These are phyloP conservation scores for Lyophyllum decastes DNA, from an alignment of 768 basidiomycete genomes.

Conservation along the genomic window DNA sequence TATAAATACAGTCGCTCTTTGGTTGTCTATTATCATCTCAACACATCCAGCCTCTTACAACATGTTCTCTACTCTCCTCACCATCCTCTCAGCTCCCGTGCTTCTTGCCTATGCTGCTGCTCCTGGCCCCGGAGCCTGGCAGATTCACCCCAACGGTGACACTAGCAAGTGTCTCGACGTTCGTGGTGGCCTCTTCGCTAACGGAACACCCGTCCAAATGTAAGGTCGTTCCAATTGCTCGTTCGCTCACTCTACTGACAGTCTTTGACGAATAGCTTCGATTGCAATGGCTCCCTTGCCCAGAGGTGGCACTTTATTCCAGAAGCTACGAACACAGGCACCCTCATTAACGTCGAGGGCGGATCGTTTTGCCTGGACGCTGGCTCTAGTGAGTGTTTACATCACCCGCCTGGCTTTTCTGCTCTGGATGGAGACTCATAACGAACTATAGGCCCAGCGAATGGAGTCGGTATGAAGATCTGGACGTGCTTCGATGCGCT, in stretches of 20 bases:
- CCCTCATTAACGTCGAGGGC: constrained; percentile 28
- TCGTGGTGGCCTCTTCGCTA: constrained; percentile 27
- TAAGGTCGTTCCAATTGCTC: constrained; percentile 9
- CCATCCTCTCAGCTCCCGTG: constrained; percentile 4
- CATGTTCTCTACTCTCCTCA: constrained; percentile 4
- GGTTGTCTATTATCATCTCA: too few species aligned
- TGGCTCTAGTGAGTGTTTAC: constrained; percentile 23
- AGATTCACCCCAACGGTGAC: constrained; percentile 28
- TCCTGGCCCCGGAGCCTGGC: constrained; percentile 16
- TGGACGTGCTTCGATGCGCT: constrained; percentile 33
- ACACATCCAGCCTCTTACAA: neutral
- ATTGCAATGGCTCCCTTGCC: constrained; percentile 31
- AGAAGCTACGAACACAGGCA: constrained; percentile 15
- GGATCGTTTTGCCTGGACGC: constrained; percentile 37
- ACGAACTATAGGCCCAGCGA: constrained; percentile 23
- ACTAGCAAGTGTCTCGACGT: constrained; percentile 34
- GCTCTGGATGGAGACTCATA: neutral
- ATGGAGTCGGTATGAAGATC: constrained; percentile 33
- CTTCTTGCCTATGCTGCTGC: constrained; percentile 11
- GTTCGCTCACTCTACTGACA: neutral
- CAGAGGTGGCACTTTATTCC: constrained; percentile 29
- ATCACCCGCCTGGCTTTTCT: neutral
- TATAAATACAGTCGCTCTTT: too few species aligned
- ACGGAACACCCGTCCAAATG: constrained; percentile 37
- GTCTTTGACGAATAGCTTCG: constrained; percentile 22